These are phyloP conservation scores for Leishmania turanica DNA, from an alignment of 208 protist genomes.

Conservation along the genomic window DNA sequence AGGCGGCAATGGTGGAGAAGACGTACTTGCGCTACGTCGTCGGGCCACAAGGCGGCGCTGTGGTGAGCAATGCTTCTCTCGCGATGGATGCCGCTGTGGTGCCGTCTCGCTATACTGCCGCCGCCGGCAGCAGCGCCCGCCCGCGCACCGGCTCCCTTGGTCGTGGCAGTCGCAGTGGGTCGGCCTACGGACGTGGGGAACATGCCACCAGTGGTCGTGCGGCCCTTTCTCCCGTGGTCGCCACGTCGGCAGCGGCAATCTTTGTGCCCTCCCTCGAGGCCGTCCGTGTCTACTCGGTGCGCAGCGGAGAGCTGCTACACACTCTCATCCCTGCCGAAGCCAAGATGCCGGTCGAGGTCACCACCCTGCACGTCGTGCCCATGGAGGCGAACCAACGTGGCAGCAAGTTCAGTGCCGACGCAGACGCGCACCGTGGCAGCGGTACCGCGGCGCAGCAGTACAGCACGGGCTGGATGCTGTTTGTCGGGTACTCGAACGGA, in stretches of 20 bases:
- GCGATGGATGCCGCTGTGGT: conserved; percentile 50
- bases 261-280: conserved; percentile 86
- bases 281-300: conserved; percentile 79
- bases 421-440: background rate
- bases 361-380: conserved; percentile 56
- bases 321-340: conserved; percentile 71
- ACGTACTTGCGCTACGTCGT: conserved; percentile 89
- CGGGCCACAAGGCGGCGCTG: conserved; percentile 74
- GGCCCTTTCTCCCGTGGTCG: conserved; percentile 6
- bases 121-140: conserved; percentile 1
- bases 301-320: conserved; percentile 74
- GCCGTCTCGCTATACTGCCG: conserved; percentile 34
- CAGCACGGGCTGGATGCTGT: conserved; percentile 62
- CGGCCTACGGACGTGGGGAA: background rate
- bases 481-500: conserved; percentile 89
- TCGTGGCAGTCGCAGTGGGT: conserved; percentile 10
- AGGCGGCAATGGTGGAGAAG: conserved; percentile 79
- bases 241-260: conserved; percentile 44
- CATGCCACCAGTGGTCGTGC: background rate
- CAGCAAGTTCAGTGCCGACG: background rate
- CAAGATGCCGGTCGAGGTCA: conserved; percentile 86
- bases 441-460: background rate
- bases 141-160: background rate
- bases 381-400: conserved; percentile 21
- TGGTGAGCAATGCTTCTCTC: conserved; percentile 72